Evolutionary conservation across 1,139 yeast species (phyloP).

Genomic region (Candida dubliniensis): DNA sequence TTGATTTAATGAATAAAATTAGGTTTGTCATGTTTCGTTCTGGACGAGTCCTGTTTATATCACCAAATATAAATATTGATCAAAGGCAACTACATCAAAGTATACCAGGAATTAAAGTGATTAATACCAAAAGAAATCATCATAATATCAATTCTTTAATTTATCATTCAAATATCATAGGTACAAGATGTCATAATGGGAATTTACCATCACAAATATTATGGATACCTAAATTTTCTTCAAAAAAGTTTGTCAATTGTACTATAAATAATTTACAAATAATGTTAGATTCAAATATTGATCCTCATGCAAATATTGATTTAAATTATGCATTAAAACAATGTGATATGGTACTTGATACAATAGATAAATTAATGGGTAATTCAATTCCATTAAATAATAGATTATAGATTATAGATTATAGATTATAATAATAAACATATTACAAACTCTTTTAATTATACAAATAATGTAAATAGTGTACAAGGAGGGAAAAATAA

Average conservation of each 20-base stretch:
- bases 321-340: slow-evolving; percentile 16
- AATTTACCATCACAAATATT: slow-evolving; percentile 14
- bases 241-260: not conserved
- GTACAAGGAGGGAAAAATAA: not conserved
- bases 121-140: not conserved
- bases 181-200: slow-evolving; percentile 2
- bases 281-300: not conserved
- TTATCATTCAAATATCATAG: slow-evolving; percentile 2
- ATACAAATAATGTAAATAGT: not conserved
- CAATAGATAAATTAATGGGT: slow-evolving; percentile 11
- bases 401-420: slow-evolving; percentile 6
- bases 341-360: slow-evolving; percentile 15
- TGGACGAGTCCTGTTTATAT: slow-evolving; percentile 12
- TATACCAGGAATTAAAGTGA: not conserved
- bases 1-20: slow-evolving; percentile 12
- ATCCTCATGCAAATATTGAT: slow-evolving; percentile 14
- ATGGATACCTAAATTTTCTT: slow-evolving; percentile 24
- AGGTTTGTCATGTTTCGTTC: slow-evolving; percentile 10
- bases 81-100: not conserved
- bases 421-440: not conserved
- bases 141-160: slow-evolving; percentile 1
- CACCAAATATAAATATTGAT: slow-evolving; percentile 2
- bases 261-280: not conserved
- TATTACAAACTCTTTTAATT: too few species aligned
- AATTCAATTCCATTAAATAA: slow-evolving; percentile 6